Conservation (phyloP, 768 basidiomycete species). For the Mycena filopes region DNA sequence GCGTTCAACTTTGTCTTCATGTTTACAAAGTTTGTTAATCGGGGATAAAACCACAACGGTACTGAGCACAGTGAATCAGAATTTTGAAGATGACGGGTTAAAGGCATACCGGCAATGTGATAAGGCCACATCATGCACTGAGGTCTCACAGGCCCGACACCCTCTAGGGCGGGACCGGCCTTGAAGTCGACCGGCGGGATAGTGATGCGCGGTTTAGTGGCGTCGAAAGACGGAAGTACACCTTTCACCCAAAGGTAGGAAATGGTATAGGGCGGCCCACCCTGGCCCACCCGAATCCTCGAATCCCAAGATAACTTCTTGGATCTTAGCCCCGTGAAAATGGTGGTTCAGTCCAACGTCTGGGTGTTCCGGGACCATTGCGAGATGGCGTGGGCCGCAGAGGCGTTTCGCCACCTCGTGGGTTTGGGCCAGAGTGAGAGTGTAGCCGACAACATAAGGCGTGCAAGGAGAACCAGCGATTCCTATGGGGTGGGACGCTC, state of each 20-base stretch:
- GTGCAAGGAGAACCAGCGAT: too few species aligned
- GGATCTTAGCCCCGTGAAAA: background rate
- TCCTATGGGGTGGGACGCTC: too few species aligned
- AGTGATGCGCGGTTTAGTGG: background rate
- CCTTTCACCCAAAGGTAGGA: background rate
- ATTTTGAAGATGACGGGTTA: too few species aligned
- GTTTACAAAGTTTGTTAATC: too few species aligned
- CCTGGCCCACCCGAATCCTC: background rate
- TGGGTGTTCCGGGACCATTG: background rate
- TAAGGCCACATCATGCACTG: background rate
- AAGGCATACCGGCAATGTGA: background rate
- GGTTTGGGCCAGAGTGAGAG: background rate
- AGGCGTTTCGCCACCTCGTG: background rate
- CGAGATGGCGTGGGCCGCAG: background rate
- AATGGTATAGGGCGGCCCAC: too few species aligned
- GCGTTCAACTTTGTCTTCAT: too few species aligned
- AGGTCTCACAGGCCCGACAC: background rate
- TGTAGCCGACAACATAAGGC: background rate
- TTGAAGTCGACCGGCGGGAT: background rate
- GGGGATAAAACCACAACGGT: too few species aligned
- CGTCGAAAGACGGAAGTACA: background rate
- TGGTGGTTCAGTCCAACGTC: background rate
- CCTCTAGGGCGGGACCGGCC: background rate
- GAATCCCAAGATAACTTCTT: background rate
- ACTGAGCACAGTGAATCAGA: too few species aligned